Percentiles rank a stretch among this genome's conserved stretches.
phyloP scores from a whole-genome alignment of 2,329 filamentous ascomycete genomes.

The Zymoseptoria tritici region DNA sequence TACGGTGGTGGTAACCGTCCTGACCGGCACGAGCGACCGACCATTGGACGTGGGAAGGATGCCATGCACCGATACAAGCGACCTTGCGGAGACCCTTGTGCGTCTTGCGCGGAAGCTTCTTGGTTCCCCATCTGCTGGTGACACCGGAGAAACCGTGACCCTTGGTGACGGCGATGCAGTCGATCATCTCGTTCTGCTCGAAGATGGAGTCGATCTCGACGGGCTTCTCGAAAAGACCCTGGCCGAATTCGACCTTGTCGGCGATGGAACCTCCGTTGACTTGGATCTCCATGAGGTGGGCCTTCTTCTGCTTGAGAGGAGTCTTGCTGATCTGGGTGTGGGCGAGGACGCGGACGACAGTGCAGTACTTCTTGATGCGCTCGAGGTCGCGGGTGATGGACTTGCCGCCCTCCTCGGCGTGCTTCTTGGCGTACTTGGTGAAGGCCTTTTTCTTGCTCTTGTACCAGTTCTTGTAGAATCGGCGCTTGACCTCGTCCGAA shows the following conservation, averaged over 20 bases:
- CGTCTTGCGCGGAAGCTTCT: constrained; percentile 99
- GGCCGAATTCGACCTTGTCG: constrained; percentile 95
- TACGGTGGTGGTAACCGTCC: constrained; percentile 99
- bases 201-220: constrained; percentile 89
- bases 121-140: constrained; percentile 97
- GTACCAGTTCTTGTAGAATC: constrained; percentile 99
- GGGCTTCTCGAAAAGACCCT: constrained; percentile 98
- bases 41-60: constrained; percentile 99
- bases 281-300: constrained; percentile 99
- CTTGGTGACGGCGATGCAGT: constrained; percentile 99
- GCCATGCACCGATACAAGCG: constrained; percentile 99
- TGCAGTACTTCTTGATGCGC: constrained; percentile 99
- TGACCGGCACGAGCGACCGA: constrained; percentile 99
- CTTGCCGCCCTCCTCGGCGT: constrained; percentile 85
- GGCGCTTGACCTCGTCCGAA: constrained; percentile 96
- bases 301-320: constrained; percentile 99
- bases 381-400: constrained; percentile 95
- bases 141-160: constrained; percentile 98
- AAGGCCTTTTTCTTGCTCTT: constrained; percentile 99
- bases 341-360: constrained; percentile 95
- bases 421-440: constrained; percentile 99
- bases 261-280: constrained; percentile 93
- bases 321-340: constrained; percentile 99
- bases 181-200: constrained; percentile 99
- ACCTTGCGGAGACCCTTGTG: constrained; percentile 99